Evolutionary conservation across 1,284 basidiomycete genomes (phyloP).

Genomic region (Albatrellus sp.): DNA sequence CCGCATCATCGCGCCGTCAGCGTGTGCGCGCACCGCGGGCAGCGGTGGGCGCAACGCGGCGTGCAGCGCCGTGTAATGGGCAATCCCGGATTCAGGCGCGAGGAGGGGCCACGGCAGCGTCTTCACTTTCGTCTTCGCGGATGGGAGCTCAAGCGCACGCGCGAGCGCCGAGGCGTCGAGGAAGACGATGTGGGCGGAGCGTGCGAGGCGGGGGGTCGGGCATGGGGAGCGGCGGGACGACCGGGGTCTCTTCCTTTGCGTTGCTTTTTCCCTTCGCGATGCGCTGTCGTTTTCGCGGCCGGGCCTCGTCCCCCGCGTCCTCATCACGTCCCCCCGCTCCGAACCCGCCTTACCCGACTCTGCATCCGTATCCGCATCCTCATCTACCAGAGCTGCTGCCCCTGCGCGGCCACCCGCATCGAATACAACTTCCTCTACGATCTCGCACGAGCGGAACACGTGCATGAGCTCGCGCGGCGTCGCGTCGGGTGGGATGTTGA

Average conservation of each 20-base stretch:
- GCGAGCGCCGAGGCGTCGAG: constrained; percentile 63
- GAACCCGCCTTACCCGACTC: constrained; percentile 1
- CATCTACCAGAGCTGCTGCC: constrained; percentile 26
- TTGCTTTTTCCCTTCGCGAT: constrained; percentile 16
- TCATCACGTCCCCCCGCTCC: not conserved
- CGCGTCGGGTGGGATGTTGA: constrained; percentile 78
- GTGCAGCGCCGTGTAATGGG: constrained; percentile 58
- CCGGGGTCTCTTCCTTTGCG: constrained; percentile 25
- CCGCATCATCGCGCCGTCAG: constrained; percentile 61
- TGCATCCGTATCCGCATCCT: constrained; percentile 13
- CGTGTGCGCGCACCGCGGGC: constrained; percentile 57
- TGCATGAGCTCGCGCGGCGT: constrained; percentile 64
- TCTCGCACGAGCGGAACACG: constrained; percentile 66
- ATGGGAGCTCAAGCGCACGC: constrained; percentile 36
- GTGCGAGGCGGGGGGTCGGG: constrained; percentile 39
- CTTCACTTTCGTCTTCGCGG: constrained; percentile 19
- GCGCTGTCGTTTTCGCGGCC: constrained; percentile 37
- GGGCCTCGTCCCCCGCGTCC: constrained; percentile 14
- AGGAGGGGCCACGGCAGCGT: constrained; percentile 53
- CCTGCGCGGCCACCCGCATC: constrained; percentile 24
- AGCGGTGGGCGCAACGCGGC: constrained; percentile 59
- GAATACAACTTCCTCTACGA: constrained; percentile 65
- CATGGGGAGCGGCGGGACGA: constrained; percentile 35
- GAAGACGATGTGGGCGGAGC: constrained; percentile 64
- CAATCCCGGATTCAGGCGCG: constrained; percentile 49